These are phyloP conservation scores for Suillus hirtellus DNA, from an alignment of 768 basidiomycete genomes.

Conservation along the genomic window DNA sequence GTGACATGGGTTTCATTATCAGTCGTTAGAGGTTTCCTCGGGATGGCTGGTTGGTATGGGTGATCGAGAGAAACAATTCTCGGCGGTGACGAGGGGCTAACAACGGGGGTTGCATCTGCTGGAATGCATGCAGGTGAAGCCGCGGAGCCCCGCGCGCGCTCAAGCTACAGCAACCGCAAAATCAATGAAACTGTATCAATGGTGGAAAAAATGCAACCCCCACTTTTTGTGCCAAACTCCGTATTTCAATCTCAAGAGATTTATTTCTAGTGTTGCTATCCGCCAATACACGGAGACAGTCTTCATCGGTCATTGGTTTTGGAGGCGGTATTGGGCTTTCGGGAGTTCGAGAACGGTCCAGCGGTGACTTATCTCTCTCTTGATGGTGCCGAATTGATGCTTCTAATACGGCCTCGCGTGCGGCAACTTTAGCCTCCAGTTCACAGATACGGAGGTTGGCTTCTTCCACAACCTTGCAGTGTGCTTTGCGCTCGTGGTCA, in stretches of 20 bases:
- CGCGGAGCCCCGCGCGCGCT: neutral
- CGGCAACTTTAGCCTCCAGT: conserved; percentile 55
- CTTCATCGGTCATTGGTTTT: conserved; percentile 34
- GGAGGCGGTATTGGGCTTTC: conserved; percentile 17
- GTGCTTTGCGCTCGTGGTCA: conserved; percentile 45
- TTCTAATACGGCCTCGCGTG: conserved; percentile 59
- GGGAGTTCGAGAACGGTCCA: neutral
- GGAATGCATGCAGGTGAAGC: neutral
- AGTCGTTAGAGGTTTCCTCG: neutral
- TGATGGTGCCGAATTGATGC: conserved; percentile 18
- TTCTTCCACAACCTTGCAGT: conserved; percentile 39
- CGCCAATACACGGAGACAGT: conserved; percentile 42
- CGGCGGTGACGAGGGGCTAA: neutral
- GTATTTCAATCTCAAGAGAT: conserved; percentile 46
- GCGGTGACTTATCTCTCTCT: neutral
- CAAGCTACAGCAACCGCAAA: neutral
- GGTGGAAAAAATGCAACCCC: conserved; percentile 13
- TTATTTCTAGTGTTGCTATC: conserved; percentile 41
- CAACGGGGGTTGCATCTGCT: neutral
- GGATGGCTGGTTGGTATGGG: neutral
- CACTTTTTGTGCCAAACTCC: conserved; percentile 38
- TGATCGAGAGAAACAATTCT: too few relatives aligned
- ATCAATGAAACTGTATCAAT: neutral
- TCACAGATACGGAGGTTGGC: conserved; percentile 43
- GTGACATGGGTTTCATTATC: neutral